Evolutionary conservation across 208 protist genomes (phyloP).

Genomic region (Trypanosomatidae sp.): DNA sequence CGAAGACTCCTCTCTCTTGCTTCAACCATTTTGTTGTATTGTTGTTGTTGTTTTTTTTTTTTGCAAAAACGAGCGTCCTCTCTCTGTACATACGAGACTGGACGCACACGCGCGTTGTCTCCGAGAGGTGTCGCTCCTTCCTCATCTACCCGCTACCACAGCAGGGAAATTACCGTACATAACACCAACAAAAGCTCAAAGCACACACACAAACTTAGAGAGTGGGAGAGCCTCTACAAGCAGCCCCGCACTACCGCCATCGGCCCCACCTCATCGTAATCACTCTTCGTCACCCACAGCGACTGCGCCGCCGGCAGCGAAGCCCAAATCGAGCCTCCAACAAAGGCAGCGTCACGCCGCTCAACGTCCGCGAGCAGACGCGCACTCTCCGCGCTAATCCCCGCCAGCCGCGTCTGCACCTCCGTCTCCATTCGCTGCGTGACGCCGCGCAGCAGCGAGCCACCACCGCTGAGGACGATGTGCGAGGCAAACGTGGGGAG

Average conservation of each 20-base stretch:
- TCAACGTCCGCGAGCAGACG: conserved; percentile 76
- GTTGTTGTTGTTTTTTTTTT: too few relatives aligned
- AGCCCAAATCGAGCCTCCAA: conserved; percentile 96
- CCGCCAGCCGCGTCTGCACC: conserved; percentile 43
- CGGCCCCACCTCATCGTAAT: conserved; percentile 95
- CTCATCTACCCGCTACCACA: background rate
- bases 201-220: too few relatives aligned
- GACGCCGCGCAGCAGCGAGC: conserved; percentile 73
- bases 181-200: too few relatives aligned
- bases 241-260: conserved; percentile 83
- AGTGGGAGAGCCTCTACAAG: too few relatives aligned
- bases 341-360: conserved; percentile 93
- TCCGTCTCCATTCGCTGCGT: conserved; percentile 65
- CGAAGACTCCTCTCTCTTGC: too few relatives aligned
- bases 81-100: too few relatives aligned
- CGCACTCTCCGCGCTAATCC: conserved; percentile 29
- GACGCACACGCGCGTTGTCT: too few relatives aligned
- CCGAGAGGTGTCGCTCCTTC: background rate
- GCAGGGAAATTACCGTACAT: background rate
- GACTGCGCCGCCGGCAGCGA: conserved; percentile 96
- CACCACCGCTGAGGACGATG: conserved; percentile 94
- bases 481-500: conserved; percentile 79
- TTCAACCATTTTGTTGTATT: too few relatives aligned
- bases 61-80: too few relatives aligned
- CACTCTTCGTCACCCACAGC: conserved; percentile 92